Conservation (phyloP, 306 rosid species). For the Rubus idaeus region DNA sequence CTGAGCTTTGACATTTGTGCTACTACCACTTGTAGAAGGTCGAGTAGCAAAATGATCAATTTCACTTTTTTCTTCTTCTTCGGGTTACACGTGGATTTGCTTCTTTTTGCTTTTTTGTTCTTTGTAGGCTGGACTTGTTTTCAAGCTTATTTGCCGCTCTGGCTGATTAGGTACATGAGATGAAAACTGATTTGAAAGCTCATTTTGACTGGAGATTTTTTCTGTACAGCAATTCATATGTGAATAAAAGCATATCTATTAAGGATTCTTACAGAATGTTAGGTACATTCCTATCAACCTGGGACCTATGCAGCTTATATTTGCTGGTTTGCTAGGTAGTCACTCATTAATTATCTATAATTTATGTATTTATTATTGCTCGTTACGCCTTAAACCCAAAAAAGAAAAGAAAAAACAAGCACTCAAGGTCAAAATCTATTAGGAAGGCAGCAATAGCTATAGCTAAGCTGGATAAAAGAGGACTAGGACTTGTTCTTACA, state of each 20-base stretch:
- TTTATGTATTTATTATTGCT: background rate
- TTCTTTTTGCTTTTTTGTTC: background rate
- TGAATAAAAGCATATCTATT: conserved; percentile 1
- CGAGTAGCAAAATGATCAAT: background rate
- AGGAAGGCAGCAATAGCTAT: background rate
- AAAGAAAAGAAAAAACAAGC: background rate
- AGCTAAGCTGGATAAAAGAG: background rate
- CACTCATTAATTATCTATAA: no score
- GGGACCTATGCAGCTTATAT: background rate
- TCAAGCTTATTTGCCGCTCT: conserved; percentile 1
- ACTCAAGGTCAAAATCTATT: conserved; percentile 1
- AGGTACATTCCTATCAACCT: background rate
- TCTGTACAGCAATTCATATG: conserved; percentile 11
- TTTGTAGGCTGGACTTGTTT: background rate
- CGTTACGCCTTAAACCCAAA: background rate
- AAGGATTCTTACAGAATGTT: background rate
- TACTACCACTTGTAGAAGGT: background rate
- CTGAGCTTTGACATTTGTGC: background rate
- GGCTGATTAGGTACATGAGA: conserved; percentile 8
- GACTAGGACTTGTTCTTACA: conserved; percentile 18
- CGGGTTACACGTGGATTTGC: background rate
- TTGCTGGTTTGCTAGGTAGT: background rate
- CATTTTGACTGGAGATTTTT: conserved; percentile 1
- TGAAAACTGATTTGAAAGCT: conserved; percentile 10
- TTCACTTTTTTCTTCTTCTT: background rate